Evolutionary conservation across 202 grass and related monocot genomes (phyloP).

Genomic region (Elaeis oleifera): DNA sequence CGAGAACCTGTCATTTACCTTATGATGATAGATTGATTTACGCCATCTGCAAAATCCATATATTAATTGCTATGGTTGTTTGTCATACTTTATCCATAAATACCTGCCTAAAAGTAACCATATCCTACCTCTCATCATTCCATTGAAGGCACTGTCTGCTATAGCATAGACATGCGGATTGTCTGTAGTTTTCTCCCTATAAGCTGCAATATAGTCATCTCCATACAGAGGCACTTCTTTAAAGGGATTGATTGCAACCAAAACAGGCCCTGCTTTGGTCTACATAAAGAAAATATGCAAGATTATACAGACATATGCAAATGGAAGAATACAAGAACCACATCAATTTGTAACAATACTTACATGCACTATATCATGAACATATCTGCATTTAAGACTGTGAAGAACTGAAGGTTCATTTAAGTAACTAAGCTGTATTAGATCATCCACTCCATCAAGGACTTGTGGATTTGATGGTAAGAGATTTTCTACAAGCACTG

Average conservation of each 20-base stretch:
- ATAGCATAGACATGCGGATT: conserved; percentile 90
- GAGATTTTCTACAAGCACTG: conserved; percentile 50
- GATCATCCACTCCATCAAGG: conserved; percentile 89
- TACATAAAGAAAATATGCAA: conserved; percentile 21
- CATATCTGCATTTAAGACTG: conserved; percentile 68
- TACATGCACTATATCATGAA: conserved; percentile 76
- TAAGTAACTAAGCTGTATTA: conserved; percentile 93
- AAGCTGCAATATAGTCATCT: conserved; percentile 57
- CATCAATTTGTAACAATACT: conserved; percentile 18
- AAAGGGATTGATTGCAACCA: conserved; percentile 90
- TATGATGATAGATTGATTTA: conserved; percentile 96
- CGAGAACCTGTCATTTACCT: conserved; percentile 34
- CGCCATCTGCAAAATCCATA: conserved; percentile 51
- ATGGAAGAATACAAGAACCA: neutral
- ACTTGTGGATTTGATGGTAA: conserved; percentile 83
- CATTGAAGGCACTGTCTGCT: conserved; percentile 82
- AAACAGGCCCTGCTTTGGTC: conserved; percentile 97
- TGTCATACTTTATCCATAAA: neutral
- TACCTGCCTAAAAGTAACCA: conserved; percentile 1
- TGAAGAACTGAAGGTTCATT: conserved; percentile 88
- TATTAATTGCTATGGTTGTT: no score
- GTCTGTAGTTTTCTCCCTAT: conserved; percentile 55
- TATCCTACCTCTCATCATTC: conserved; percentile 70
- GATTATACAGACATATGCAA: neutral
- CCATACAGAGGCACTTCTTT: conserved; percentile 86